Base-by-base conservation (phyloP, 2,329 filamentous ascomycete genomes). In the Neophaeococcomyces aloes region DNA sequence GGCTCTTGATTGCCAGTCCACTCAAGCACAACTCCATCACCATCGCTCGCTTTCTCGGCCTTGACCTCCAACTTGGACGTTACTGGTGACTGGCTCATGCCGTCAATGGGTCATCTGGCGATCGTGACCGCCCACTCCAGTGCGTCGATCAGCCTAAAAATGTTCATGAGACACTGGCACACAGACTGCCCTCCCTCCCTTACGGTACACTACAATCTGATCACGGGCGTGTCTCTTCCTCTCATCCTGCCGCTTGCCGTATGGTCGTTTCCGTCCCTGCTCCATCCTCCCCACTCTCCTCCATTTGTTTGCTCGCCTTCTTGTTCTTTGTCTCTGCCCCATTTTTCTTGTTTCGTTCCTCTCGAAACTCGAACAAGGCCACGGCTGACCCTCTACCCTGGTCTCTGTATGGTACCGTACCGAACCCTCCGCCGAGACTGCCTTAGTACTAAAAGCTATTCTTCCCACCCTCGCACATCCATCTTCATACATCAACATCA, bases 371-470 rank as follows among this genome's bases (percentile, higher is more conserved):
- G 7, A 42, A 27, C 6, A 34, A 30, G 39, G 39, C 39, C 25
- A 17, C 10, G 29, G 37, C 39, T 32, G 23, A 35, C 15, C 39
- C 18, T 32, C 17, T 30, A 29, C 14, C 19, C 23, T 35, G 21
- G 39, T 17, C 23, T 23, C 23, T 7, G 39, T 42, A 42, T 42
- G 4, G 39, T 42, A 42, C 27, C 19, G 39, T 42, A 34, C 17
- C 13, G 34, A 15, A 3, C 14, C 19, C 39, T 42, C 39, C 39
- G 35, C 39, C 29, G 19, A 25, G 4, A n/a, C 17, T 19, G 19
- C 14, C n/a, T 14, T 29, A 30, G 21, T 44, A 44, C 41, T 38
- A 44, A 44, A 33, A 44, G 41, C 41, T 44, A 37, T 31, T 23
- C 33, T 38, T 33, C 33, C 41, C 41, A 44, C 41, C 23, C 41